These are phyloP conservation scores for Plasmodium reichenowi DNA, from an alignment of 169 alveolate genomes.

Conservation along the genomic window DNA sequence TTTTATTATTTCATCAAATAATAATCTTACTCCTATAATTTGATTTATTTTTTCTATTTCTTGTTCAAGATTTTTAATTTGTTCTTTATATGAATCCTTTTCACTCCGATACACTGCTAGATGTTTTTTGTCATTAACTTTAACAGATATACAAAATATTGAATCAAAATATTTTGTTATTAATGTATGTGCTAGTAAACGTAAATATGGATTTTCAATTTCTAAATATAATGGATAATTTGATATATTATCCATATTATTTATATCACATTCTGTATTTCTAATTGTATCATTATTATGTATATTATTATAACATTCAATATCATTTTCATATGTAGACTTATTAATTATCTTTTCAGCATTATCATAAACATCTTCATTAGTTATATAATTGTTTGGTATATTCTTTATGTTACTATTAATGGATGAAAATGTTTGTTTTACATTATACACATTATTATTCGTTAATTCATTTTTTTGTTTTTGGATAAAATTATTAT, in stretches of 20 bases:
- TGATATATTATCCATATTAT: constrained; percentile 4
- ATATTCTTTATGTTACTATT: background rate
- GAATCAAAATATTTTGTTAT: constrained; percentile 88
- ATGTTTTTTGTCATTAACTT: constrained; percentile 81
- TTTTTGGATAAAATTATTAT: background rate
- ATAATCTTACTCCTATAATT: constrained; percentile 88
- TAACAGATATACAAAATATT: constrained; percentile 85
- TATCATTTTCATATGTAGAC: background rate
- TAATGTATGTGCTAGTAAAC: constrained; percentile 89
- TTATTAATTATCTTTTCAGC: background rate
- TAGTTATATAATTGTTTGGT: background rate
- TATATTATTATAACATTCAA: background rate
- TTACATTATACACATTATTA: background rate
- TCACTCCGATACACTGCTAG: constrained; percentile 85
- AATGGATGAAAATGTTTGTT: background rate
- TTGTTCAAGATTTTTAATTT: constrained; percentile 70
- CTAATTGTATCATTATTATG: background rate
- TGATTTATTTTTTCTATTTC: constrained; percentile 82
- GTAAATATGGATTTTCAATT: constrained; percentile 89
- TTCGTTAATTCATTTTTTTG: background rate
- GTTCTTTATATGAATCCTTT: constrained; percentile 83
- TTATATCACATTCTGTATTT: background rate
- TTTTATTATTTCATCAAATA: constrained; percentile 85
- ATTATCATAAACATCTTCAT: background rate
- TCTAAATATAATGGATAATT: constrained; percentile 84